Evolutionary conservation across 2,329 filamentous ascomycete genomes (phyloP).

Genomic region (Tricladium varicosporioides): DNA sequence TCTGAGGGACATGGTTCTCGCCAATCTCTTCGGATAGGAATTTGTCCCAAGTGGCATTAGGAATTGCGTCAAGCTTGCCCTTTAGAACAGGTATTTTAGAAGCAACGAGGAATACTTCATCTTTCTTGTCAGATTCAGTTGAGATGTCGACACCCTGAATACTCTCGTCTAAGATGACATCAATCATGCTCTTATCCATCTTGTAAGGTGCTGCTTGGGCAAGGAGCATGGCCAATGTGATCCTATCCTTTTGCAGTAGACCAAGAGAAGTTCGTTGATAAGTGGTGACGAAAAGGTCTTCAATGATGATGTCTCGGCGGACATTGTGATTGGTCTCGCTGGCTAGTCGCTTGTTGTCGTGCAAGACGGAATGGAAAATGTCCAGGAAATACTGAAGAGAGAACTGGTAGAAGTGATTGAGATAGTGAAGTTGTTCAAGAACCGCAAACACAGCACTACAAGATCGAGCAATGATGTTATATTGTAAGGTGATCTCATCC

Average conservation of each 20-base stretch:
- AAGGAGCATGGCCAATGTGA: conserved; percentile 91
- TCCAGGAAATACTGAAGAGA: conserved; percentile 97
- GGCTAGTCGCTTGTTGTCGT: conserved; percentile 71
- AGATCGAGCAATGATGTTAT: conserved; percentile 87
- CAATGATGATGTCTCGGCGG: conserved; percentile 86
- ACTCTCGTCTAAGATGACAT: conserved; percentile 77
- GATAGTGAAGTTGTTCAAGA: conserved; percentile 92
- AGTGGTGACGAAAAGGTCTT: conserved; percentile 84
- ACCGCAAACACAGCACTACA: conserved; percentile 98
- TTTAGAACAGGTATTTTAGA: conserved; percentile 72
- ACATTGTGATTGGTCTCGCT: conserved; percentile 71
- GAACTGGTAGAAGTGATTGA: conserved; percentile 99
- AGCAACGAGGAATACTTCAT: conserved; percentile 67
- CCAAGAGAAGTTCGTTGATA: conserved; percentile 94
- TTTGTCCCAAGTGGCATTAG: conserved; percentile 67
- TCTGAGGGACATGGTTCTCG: conserved; percentile 75
- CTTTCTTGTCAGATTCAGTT: conserved; percentile 59
- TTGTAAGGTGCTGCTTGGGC: conserved; percentile 94
- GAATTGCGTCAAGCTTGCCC: conserved; percentile 62
- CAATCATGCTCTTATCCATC: conserved; percentile 89
- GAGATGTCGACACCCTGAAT: conserved; percentile 78
- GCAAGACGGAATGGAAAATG: conserved; percentile 92
- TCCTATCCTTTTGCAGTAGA: conserved; percentile 87
- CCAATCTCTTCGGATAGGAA: conserved; percentile 86
- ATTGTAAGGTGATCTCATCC: conserved; percentile 91